Evolutionary conservation across 2,329 filamentous ascomycete species (phyloP).

Genomic region (Furcasterigmium sp.): DNA sequence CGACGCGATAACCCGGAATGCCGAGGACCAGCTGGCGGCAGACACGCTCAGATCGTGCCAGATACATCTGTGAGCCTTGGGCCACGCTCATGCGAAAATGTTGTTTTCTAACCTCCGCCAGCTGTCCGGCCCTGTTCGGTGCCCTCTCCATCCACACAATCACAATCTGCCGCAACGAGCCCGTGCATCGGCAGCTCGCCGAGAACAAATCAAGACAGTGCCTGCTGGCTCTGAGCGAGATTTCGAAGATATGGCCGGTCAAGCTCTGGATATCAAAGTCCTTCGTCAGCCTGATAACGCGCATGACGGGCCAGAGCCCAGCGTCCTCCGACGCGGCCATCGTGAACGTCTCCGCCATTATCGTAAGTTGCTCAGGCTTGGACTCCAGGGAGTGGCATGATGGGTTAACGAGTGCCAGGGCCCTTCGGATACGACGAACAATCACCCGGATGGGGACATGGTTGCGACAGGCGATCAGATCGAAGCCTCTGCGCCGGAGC

Average conservation of each 20-base stretch:
- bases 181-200: constrained; percentile 1
- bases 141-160: constrained; percentile 6
- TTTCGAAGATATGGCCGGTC: constrained; percentile 7
- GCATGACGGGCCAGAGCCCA: constrained; percentile 6
- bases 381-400: too few relatives aligned
- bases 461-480: too few relatives aligned
- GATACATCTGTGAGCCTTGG: too few relatives aligned
- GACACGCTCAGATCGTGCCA: neutral
- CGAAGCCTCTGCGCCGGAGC: too few relatives aligned
- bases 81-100: too few relatives aligned
- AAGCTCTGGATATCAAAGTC: constrained; percentile 4
- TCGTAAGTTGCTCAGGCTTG: too few relatives aligned
- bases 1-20: constrained; percentile 7
- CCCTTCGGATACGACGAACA: too few relatives aligned
- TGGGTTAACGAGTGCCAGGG: too few relatives aligned
- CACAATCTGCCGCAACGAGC: constrained; percentile 3
- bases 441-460: too few relatives aligned
- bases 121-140: constrained; percentile 4
- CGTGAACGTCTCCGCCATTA: too few relatives aligned
- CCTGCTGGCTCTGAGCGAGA: constrained; percentile 2
- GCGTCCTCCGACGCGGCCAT: too few relatives aligned
- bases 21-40: constrained; percentile 4
- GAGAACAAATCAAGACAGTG: constrained; percentile 7
- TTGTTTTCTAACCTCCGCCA: neutral
- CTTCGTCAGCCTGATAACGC: constrained; percentile 3